Conservation (phyloP, 1,284 basidiomycete species). For the Tilletia caries region DNA sequence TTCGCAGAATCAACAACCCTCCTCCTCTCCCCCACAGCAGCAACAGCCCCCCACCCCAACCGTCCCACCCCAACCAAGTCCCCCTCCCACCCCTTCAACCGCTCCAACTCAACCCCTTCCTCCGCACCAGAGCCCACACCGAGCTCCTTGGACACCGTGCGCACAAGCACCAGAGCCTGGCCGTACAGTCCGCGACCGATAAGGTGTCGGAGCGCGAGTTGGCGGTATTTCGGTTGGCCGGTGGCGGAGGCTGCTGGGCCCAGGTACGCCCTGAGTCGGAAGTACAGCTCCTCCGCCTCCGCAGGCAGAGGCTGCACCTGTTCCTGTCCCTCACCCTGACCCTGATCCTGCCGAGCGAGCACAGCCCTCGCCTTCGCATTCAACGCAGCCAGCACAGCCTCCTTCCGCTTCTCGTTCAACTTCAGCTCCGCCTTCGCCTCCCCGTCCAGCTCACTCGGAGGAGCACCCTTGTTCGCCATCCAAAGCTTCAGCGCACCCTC, state of each 20-base stretch:
- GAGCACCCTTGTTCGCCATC: slow-evolving; percentile 41
- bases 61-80: slow-evolving; percentile 18
- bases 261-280: slow-evolving; percentile 33
- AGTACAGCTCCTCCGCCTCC: slow-evolving; percentile 21
- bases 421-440: slow-evolving; percentile 45
- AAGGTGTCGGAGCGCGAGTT: slow-evolving; percentile 42
- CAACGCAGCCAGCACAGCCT: slow-evolving; percentile 45
- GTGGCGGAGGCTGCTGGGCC: slow-evolving; percentile 33
- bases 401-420: slow-evolving; percentile 43
- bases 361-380: slow-evolving; percentile 41
- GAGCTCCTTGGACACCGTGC: slow-evolving; percentile 47
- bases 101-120: slow-evolving; percentile 36
- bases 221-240: slow-evolving; percentile 35
- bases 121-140: slow-evolving; percentile 32
- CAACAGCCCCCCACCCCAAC: slow-evolving; percentile 26
- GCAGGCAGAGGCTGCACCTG: neutral
- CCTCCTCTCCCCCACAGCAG: slow-evolving; percentile 13
- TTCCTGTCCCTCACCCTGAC: slow-evolving; percentile 20
- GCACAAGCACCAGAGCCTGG: slow-evolving; percentile 35
- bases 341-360: slow-evolving; percentile 17
- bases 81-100: slow-evolving; percentile 33
- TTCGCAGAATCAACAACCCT: slow-evolving; percentile 13
- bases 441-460: slow-evolving; percentile 41
- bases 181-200: slow-evolving; percentile 39
- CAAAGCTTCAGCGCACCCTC: slow-evolving; percentile 43